A percentile compares a stretch with the other conserved stretches of the same genome.
These are phyloP conservation scores for Marsdenia floribunda DNA, from an alignment of 257 asterid species.

Conservation along the genomic window DNA sequence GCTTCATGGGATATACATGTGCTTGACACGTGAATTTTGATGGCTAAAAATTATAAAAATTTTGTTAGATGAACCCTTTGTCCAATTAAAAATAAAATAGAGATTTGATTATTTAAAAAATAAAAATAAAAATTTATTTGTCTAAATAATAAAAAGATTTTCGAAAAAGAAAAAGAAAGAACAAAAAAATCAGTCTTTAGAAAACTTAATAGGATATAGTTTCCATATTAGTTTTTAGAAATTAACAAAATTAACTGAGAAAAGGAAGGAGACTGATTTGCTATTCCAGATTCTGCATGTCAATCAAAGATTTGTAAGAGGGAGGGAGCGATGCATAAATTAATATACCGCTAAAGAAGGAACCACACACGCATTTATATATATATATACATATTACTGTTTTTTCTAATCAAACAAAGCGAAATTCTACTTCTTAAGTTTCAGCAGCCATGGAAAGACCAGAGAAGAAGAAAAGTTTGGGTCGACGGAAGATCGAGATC, in stretches of 20 bases:
- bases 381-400: no score
- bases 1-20: no score
- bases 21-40: no score
- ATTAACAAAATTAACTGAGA: neutral
- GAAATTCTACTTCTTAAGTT: neutral
- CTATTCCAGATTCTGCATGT: neutral
- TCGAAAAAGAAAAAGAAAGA: no score
- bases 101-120: no score
- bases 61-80: no score
- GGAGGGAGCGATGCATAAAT: neutral
- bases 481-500: constrained; percentile 12
- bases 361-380: neutral
- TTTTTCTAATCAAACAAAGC: no score
- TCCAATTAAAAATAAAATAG: no score
- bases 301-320: neutral
- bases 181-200: no score
- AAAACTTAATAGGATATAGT: neutral
- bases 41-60: no score
- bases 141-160: no score
- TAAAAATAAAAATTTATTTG: no score
- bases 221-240: neutral
- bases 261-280: neutral
- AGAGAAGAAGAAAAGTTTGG: constrained; percentile 7
- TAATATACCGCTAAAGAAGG: neutral
- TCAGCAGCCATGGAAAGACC: neutral